Base-by-base conservation (phyloP, 441 rosid genomes). In the Populus hybrid region DNA sequence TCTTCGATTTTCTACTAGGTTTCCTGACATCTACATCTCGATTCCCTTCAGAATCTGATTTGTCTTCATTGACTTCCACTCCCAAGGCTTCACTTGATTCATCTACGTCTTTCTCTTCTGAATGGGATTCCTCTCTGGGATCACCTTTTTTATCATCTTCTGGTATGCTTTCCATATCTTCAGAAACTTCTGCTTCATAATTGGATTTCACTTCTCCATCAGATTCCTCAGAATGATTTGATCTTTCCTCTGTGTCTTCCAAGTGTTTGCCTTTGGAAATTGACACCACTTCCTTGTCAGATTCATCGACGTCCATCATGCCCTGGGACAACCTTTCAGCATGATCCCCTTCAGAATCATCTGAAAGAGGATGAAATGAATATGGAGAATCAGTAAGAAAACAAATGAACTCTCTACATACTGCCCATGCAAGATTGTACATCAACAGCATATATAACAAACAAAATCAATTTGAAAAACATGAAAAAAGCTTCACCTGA, bases 231-330 rank as follows among this genome's bases (percentile, higher is more conserved):
- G 81, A 73, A 74, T 74, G 75, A 79, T 80, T 71, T 18, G 82
- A 73, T 70, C 79, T 86, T 70, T 72, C 87, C 81, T 76, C 83
- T 26, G 81, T 53, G 30, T 85, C 85, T 38, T 82, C 89, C 9
- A 76, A 50, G 73, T 82, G 76, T 84, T 83, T 88, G 42, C 65
- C 88, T 61, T 68, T 73, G 36, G 89, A 84, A 81, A 50, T 70
- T 42, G 90, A 79, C 53, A 83, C 76, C 82, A 42, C 79, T 76
- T 90, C 90, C 83, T 84, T 85, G 23, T 85, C 93, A 79, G 90
- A 85, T 81, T 84, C 84, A 78, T 80, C 84, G 72, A 73, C 68
- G 21, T 80, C 87, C 65, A 64, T 78, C 64, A 40, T 81, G 67
- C 73, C 79, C 73, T 81, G 82, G 32, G 77, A 81, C 78, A 75